Base-by-base conservation (phyloP, 1,139 yeast genomes). In the Scheffersomyces cryptocercus region DNA sequence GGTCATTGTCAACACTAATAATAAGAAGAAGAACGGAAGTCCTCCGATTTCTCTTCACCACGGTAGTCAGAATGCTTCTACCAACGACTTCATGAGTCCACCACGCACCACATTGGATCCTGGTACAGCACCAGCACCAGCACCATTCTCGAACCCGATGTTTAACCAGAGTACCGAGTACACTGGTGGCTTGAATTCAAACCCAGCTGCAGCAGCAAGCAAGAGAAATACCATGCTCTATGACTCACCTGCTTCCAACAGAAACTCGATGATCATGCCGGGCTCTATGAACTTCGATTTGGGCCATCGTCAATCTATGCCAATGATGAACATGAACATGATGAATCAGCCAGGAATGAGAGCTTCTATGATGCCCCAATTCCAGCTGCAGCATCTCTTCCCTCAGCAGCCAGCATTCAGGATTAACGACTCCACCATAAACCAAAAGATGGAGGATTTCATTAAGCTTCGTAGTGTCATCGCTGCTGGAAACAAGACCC, bases 401-500 rank as follows among this genome's bases (percentile, higher is more conserved):
- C 37, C 36, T 20, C 44, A 16, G 38, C 52, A 12, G 31, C 38
- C 40, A 47, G 48, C 42, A 42, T 54, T 8, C 48, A 49, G 45
- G 45, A 47, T 53, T 13, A 44, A 43, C 3, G 70, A 65, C 46
- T 50, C 58, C 3, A 56, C 56, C 29, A 62, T 70, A 36, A 58
- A 55, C 43, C 59, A 57, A 31, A 70, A 68, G 50, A 65, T 74
- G 39, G 65, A 67, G 31, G 68, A 68, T 37, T 74, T 74, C 48
- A 51, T 63, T 31, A 56, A 55, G 28, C 62, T 75, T 44, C 64
- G 80, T 37, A 49, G 54, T 16, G 50, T 68, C 10, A 75, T 75
- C 46, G 70, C 78, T 3, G 56, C 71, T 2, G 79, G 80, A 14
- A 73, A 73, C 48, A 75, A 75, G 53, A 58, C 75, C 1, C 59